A percentile compares a stretch with the other conserved stretches of the same genome.
Conservation (phyloP, 2,329 filamentous ascomycete genomes). For the Meredithiella fracta region DNA sequence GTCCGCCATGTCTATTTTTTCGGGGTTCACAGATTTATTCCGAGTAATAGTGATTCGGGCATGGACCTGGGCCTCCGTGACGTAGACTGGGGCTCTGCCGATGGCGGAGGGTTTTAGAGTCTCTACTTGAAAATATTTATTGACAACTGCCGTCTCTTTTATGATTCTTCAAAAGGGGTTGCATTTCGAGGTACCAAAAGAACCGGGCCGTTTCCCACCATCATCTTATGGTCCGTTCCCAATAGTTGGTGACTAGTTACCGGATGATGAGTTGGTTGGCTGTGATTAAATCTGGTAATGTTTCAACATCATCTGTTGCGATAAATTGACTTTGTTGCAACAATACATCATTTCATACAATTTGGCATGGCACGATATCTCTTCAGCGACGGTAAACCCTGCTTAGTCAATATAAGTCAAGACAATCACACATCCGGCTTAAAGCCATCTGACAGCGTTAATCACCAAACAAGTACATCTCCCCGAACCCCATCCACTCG, state of each 20-base stretch:
- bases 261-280: not conserved
- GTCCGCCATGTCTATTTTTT: no score
- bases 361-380: not conserved
- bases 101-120: constrained; percentile 4
- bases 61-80: no score
- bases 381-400: not conserved
- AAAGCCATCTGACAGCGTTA: no score
- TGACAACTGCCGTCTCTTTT: no score
- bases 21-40: no score
- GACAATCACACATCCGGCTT: no score
- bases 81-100: not conserved
- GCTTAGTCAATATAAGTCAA: no score
- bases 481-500: no score
- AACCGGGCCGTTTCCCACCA: not conserved
- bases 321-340: not conserved
- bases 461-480: no score
- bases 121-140: not conserved
- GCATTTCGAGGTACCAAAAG: not conserved
- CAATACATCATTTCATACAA: not conserved
- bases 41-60: not conserved
- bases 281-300: not conserved
- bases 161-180: no score
- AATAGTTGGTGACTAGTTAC: not conserved
- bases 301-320: not conserved
- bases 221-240: constrained; percentile 1